A percentile compares a stretch with the other conserved stretches of the same genome.
Conservation (phyloP, 2,329 filamentous ascomycete genomes). For the Ceratocystis diversiconidia region DNA sequence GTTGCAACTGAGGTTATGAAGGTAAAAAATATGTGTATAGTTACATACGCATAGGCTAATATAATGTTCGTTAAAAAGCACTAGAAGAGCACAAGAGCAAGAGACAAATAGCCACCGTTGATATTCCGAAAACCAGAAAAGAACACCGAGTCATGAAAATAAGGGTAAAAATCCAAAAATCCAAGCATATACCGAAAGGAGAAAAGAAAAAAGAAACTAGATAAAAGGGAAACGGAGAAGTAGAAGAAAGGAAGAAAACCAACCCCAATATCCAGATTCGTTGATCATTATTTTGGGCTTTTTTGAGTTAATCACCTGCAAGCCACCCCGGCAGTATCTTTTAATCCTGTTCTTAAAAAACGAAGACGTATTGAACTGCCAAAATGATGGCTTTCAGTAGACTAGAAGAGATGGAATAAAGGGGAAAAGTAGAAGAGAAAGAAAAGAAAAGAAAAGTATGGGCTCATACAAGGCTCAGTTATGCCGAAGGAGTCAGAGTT, state of each 20-base stretch:
- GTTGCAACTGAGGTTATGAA: background rate
- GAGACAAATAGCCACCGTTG: background rate
- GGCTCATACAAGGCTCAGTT: background rate
- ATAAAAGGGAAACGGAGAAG: background rate
- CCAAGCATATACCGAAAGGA: slow-evolving; percentile 2
- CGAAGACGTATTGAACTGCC: background rate
- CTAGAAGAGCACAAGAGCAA: background rate
- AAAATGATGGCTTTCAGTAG: background rate
- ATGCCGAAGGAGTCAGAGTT: background rate
- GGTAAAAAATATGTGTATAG: background rate
- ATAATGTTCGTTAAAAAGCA: background rate
- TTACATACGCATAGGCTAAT: background rate
- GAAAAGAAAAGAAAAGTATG: background rate
- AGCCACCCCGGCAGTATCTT: background rate
- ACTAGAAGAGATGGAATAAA: background rate
- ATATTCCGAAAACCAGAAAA: slow-evolving; percentile 3
- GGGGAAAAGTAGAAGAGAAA: background rate
- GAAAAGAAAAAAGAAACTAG: background rate
- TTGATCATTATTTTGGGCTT: background rate
- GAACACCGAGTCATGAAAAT: background rate
- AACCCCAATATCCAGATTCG: background rate
- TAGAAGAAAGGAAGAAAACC: background rate
- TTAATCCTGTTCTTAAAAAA: background rate
- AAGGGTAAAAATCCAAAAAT: background rate
- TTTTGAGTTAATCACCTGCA: background rate